Base-by-base conservation (phyloP, 225 moss, liverwort and hornwort species). In the Pleurozium schreberi region DNA sequence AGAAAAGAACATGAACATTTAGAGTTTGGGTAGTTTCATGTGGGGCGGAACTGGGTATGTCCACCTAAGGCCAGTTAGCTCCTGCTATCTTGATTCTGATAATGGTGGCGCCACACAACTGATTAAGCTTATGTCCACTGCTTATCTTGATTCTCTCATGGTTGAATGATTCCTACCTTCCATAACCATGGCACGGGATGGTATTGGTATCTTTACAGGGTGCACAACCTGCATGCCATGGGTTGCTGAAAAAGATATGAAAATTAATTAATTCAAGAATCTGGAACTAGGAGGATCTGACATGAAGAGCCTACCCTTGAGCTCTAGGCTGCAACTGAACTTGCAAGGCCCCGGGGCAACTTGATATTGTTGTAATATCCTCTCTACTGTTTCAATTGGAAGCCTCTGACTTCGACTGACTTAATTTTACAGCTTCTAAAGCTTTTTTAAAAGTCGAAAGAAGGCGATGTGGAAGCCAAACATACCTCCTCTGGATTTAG, bases 401-500 rank as follows among this genome's bases (percentile, higher is more conserved):
- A n/a, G n/a, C n/a, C n/a, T n/a, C n/a, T n/a, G n/a, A n/a, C n/a
- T n/a, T n/a, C n/a, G n/a, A n/a, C n/a, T n/a, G n/a, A n/a, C n/a
- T 14, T 34, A 8, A 19, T 33, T 49, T 4, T 22, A 12, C 12
- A 82, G 63, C 65, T 62, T 40, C 43, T 38, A 55, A 16, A 80
- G 28, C 18, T 79, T 58, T 27, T 84, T 33, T 30, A 6, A 52
- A 49, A 87, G 34, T 55, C 63, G 6, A 87, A 90, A 83, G 50
- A 65, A 80, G 47, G 57, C 28, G 34, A 85, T 50, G 10, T 14
- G 58, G 28, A 75, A 84, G 80, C 11, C 61, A 85, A 52, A 82
- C 90, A 85, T 69, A 84, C 84, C 75, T 88, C 88, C 90, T 85
- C 77, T 91, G 78, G 92, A 88, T 91, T 94, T 93, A 30, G 89